Evolutionary conservation across 306 rosid species (phyloP).

Genomic region (Rosa rugosa): DNA sequence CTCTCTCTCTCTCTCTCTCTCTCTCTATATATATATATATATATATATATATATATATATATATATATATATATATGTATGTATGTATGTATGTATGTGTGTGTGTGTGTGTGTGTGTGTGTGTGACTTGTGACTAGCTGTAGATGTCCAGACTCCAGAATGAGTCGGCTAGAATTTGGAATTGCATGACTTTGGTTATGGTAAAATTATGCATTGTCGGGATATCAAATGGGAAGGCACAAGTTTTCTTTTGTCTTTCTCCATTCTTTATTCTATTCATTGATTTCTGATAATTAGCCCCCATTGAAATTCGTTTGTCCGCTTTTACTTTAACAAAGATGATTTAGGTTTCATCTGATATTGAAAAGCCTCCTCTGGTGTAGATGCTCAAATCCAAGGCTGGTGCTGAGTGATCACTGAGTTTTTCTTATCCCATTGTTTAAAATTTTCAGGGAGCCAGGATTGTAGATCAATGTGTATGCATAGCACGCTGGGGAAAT

Average conservation of each 20-base stretch:
- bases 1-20: no score
- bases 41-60: no score
- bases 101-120: no score
- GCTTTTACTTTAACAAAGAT: neutral
- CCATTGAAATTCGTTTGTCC: neutral
- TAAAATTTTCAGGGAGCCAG: conserved; percentile 64
- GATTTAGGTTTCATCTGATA: neutral
- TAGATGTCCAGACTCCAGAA: neutral
- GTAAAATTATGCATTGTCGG: neutral
- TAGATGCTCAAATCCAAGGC: neutral
- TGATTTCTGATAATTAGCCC: neutral
- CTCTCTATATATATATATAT: no score
- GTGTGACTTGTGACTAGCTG: no score
- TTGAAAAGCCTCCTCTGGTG: neutral
- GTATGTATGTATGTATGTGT: no score
- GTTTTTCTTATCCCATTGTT: conserved; percentile 24
- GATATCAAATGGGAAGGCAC: neutral
- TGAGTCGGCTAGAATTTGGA: neutral
- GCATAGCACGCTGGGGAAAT: conserved; percentile 63
- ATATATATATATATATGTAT: no score
- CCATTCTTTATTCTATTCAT: neutral
- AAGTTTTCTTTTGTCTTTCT: neutral
- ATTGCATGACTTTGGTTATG: neutral
- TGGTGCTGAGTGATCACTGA: neutral
- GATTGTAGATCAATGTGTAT: conserved; percentile 63